Percentiles rank a stretch among this genome's conserved stretches.
phyloP scores from a whole-genome alignment of 441 rosid species.

The Populus hybrid region DNA sequence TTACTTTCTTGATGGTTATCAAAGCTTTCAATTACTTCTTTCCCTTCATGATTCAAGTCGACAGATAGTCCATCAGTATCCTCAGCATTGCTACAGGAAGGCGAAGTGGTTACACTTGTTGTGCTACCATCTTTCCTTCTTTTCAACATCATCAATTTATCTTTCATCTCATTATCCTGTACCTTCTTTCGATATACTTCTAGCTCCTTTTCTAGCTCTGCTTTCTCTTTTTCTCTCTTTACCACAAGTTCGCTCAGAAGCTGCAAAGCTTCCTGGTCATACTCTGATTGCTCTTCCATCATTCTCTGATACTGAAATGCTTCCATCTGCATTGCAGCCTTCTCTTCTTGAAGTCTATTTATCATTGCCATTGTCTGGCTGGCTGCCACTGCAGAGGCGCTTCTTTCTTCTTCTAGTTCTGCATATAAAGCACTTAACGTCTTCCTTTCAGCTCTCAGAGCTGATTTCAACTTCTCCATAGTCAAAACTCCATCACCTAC shows the following conservation, averaged over 20 bases:
- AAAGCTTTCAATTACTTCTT: slow-evolving; percentile 28
- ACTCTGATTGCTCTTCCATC: slow-evolving; percentile 96
- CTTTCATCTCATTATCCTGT: slow-evolving; percentile 61
- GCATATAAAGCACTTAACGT: slow-evolving; percentile 56
- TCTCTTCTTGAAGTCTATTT: slow-evolving; percentile 90
- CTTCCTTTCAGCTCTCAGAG: slow-evolving; percentile 59
- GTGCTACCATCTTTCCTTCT: slow-evolving; percentile 40
- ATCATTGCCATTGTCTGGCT: slow-evolving; percentile 98
- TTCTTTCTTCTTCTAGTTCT: slow-evolving; percentile 92
- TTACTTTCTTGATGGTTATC: slow-evolving; percentile 23
- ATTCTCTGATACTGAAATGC: slow-evolving; percentile 93
- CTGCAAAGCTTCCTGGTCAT: slow-evolving; percentile 92
- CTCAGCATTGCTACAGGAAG: slow-evolving; percentile 56
- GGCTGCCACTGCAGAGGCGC: slow-evolving; percentile 86
- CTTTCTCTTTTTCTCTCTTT: slow-evolving; percentile 72
- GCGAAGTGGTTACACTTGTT: slow-evolving; percentile 50
- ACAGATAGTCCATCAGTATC: slow-evolving; percentile 52
- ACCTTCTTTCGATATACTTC: slow-evolving; percentile 54
- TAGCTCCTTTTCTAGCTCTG: slow-evolving; percentile 66
- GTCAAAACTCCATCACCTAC: slow-evolving; percentile 49
- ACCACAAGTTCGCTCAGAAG: slow-evolving; percentile 68
- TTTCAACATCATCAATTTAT: slow-evolving; percentile 39
- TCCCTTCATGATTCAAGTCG: slow-evolving; percentile 44
- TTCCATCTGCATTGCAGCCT: slow-evolving; percentile 98
- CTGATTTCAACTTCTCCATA: slow-evolving; percentile 56